Conservation (phyloP, 2,329 filamentous ascomycete species). For the Teratosphaeria pseudoeucalypti region DNA sequence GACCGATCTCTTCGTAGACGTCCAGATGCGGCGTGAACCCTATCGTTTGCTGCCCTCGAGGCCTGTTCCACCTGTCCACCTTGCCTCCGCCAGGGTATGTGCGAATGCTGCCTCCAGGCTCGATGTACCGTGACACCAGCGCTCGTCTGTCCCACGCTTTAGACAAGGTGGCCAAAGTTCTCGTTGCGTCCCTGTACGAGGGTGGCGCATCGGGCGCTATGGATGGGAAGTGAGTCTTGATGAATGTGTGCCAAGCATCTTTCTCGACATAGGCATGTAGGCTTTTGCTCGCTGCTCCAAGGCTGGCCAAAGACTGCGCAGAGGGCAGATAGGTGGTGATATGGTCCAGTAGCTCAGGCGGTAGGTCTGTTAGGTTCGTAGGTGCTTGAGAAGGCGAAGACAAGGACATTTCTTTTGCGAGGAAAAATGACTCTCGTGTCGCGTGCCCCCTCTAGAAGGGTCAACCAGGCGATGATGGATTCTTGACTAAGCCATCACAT, state of each 20-base stretch:
- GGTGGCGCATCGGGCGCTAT: constrained; percentile 14
- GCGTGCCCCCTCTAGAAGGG: background rate
- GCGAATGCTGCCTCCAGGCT: constrained; percentile 30
- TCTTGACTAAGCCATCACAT: background rate
- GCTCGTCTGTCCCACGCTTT: constrained; percentile 48
- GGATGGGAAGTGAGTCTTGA: constrained; percentile 38
- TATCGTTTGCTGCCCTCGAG: constrained; percentile 40
- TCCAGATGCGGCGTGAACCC: constrained; percentile 44
- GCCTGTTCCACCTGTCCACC: constrained; percentile 30
- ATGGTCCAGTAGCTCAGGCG: constrained; percentile 29
- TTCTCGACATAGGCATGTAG: constrained; percentile 37
- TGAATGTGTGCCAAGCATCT: constrained; percentile 39
- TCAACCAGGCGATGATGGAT: background rate
- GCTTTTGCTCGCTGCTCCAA: constrained; percentile 37
- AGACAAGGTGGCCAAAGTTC: constrained; percentile 45
- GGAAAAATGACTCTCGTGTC: background rate
- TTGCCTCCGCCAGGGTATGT: constrained; percentile 17
- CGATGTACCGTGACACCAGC: constrained; percentile 44
- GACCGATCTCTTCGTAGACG: constrained; percentile 18
- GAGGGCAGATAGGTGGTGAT: constrained; percentile 34
- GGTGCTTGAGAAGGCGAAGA: background rate
- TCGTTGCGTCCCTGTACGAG: constrained; percentile 41
- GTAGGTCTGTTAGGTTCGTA: constrained; percentile 22
- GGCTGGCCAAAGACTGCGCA: constrained; percentile 32
- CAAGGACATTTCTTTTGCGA: background rate